Conservation (phyloP, 208 protist genomes). For the Trypanosoma cruzi region DNA sequence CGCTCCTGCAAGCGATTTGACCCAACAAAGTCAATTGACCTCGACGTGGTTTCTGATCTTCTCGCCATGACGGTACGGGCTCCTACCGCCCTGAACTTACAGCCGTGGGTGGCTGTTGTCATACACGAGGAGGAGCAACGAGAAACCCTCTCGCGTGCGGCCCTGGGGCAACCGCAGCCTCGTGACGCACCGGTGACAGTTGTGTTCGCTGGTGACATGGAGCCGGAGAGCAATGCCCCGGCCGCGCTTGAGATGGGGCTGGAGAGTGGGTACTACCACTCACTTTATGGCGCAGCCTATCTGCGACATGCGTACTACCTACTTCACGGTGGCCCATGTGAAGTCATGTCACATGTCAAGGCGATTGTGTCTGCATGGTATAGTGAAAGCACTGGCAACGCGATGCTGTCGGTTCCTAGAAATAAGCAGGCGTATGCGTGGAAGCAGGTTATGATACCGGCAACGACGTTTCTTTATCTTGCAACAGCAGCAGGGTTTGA, state of each 20-base stretch:
- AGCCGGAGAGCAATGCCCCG: conserved; percentile 64
- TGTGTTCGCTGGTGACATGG: conserved; percentile 76
- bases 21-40: conserved; percentile 34
- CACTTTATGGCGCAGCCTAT: conserved; percentile 51
- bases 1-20: conserved; percentile 71
- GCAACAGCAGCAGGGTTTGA: conserved; percentile 61
- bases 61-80: conserved; percentile 57
- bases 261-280: conserved; percentile 49
- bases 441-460: conserved; percentile 91
- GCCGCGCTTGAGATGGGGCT: conserved; percentile 66
- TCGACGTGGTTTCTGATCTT: conserved; percentile 40
- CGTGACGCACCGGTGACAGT: conserved; percentile 67
- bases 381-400: conserved; percentile 46
- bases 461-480: conserved; percentile 72
- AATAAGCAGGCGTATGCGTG: conserved; percentile 76
- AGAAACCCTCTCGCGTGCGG: conserved; percentile 45
- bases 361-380: conserved; percentile 54
- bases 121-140: conserved; percentile 49
- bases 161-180: conserved; percentile 73
- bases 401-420: conserved; percentile 69
- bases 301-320: conserved; percentile 76
- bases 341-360: conserved; percentile 56
- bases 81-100: conserved; percentile 85
- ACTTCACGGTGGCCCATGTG: conserved; percentile 63
- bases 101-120: conserved; percentile 87